Conservation (phyloP, 2,329 filamentous ascomycete species). For the Phoma sp. region DNA sequence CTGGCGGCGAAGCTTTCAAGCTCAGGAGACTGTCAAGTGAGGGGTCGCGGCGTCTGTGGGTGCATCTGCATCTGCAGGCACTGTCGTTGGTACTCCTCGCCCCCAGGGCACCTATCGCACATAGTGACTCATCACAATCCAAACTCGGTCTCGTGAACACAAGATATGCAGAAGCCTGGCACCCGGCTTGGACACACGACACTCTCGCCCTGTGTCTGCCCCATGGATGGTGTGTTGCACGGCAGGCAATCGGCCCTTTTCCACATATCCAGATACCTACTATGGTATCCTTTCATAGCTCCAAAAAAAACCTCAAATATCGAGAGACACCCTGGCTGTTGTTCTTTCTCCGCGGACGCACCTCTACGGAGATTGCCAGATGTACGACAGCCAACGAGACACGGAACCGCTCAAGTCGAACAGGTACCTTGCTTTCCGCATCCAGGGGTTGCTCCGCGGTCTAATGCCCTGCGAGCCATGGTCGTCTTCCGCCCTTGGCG, state of each 20-base stretch:
- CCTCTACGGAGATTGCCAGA: background rate
- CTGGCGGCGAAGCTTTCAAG: background rate
- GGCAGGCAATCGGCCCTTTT: conserved; percentile 7
- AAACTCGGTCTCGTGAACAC: background rate
- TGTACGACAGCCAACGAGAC: background rate
- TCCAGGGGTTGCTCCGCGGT: background rate
- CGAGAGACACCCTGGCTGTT: background rate
- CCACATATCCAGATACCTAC: background rate
- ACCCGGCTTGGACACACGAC: conserved; percentile 5
- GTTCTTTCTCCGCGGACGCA: background rate
- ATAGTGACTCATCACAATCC: conserved; percentile 14
- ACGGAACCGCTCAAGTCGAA: background rate
- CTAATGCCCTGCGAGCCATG: background rate
- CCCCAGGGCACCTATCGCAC: background rate
- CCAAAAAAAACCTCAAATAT: background rate
- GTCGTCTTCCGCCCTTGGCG: conserved; percentile 1
- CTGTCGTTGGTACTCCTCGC: background rate
- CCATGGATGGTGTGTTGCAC: conserved; percentile 1
- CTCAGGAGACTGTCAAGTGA: background rate
- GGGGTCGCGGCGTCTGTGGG: background rate
- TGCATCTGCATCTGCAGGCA: background rate
- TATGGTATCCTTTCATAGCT: background rate
- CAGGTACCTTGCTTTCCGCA: background rate
- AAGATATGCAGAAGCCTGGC: conserved; percentile 4
- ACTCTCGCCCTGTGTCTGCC: background rate